Evolutionary conservation across 495 filamentous ascomycete species (phyloP), one percentile per base, ranked within the genome.

Genomic region (Mytilinidion resinicola): DNA sequence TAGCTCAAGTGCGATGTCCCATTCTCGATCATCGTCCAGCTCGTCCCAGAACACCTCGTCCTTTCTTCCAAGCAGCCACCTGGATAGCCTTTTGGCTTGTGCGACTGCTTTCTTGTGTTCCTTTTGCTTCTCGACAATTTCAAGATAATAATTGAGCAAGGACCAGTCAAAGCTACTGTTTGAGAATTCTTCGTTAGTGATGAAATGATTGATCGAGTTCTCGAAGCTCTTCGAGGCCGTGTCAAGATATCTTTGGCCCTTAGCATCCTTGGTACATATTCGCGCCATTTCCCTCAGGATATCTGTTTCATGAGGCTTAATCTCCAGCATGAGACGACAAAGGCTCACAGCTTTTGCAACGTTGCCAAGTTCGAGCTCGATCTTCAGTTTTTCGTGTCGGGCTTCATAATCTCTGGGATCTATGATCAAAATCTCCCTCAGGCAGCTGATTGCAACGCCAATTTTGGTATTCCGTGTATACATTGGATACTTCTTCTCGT

Each of bases 21-120:
- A 98, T 75, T 98, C 93, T 56, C 91, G 80, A 70, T 98, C 93
- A 67, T 97, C 90, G 7, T 81, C 77, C 60, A 82, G 79, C n/a
- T 78, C 67, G 53, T 96, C 87, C 93, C 93, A 98, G 64, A 83
- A 90, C 11, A 54, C 67, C 66, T 97, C 95, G 14, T 78, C 74
- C 35, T 77, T 74, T 25, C 93, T 84, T 19, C 89, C 88, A 34
- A 95, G 73, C 25, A 96, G 74, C 91, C 91, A 96, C 48, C 93
- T 78, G 25, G 85, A 79, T 4, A 96, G 65, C 12, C 74, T 73
- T 68, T 87, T 92, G 10, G 93, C 71, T 63, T 84, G 78, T 19
- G 68, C 67, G 6, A 95, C 77, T 9, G 86, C 91, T 53, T 84
- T 76, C 10, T 76, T 71, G 66, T 82, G 85, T 55, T 79, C 75